Conservation (phyloP, 139 green algal species). For the Coccomyxa sp. region DNA sequence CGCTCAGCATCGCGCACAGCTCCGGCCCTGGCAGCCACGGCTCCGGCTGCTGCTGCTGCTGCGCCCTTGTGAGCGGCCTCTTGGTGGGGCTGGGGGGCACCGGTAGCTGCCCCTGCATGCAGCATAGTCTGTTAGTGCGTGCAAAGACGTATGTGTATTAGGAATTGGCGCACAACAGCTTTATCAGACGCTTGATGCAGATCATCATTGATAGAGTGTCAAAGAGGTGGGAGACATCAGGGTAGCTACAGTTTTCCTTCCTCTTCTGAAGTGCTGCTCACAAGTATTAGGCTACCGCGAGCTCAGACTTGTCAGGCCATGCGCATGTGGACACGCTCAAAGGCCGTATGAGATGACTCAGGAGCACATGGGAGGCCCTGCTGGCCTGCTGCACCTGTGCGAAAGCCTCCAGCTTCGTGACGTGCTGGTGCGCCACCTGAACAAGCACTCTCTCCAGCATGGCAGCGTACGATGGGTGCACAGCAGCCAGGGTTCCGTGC, state of each 20-base stretch:
- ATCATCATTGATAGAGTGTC: not conserved
- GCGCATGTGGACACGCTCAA: not conserved
- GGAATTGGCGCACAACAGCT: too few species aligned
- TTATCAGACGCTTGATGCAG: not conserved
- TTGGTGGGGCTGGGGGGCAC: not conserved
- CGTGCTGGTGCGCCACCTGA: slow-evolving; percentile 16
- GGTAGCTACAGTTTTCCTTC: not conserved
- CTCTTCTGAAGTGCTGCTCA: not conserved
- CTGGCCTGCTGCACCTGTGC: slow-evolving; percentile 7
- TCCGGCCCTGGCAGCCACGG: not conserved
- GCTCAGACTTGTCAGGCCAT: not conserved
- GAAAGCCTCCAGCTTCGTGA: slow-evolving; percentile 10
- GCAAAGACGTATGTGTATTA: too few species aligned
- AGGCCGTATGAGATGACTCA: not conserved
- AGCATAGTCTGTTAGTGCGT: not conserved
- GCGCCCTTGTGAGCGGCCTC: not conserved
- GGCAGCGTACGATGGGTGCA: slow-evolving; percentile 6
- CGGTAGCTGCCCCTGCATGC: not conserved
- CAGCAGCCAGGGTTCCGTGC: slow-evolving; percentile 3
- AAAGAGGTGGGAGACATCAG: not conserved
- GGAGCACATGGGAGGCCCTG: not conserved
- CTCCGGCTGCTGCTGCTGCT: not conserved
- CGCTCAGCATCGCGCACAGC: slow-evolving; percentile 19
- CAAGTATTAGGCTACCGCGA: not conserved
- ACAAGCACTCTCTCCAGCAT: slow-evolving; percentile 14